Evolutionary conservation across 2,329 filamentous ascomycete species (phyloP), one percentile per base, ranked within the genome.

Genomic region (Curvularia sp.): DNA sequence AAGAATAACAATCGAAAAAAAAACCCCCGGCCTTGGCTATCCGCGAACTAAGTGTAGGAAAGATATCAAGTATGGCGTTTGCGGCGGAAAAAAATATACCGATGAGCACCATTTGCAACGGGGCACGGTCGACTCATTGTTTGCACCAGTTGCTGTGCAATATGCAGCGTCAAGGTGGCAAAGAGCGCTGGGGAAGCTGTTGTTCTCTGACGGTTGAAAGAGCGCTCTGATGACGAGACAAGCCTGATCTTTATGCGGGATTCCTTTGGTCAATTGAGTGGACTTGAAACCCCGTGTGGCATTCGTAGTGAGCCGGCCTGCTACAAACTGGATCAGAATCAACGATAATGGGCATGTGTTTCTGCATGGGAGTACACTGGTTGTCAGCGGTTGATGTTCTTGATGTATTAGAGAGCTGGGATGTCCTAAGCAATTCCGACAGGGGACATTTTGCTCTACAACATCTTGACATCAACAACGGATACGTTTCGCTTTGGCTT

Each of bases 51-150:
- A n/a, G n/a, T n/a, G n/a, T n/a, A n/a, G n/a, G n/a, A n/a, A 19
- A 54, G 3, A 54, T 9, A 2, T 54, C 25, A 5, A 54, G 42
- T 43, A 54, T 49, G 1, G 49, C 43, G 34, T 54, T 54, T 23
- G 23, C 51, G 5, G 23, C 34, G 3, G n/a, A n/a, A n/a, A n/a
- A 54, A 54, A 27, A 49, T 23, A 9, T 54, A 43, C 13, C 39
- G n/a, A 19, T 49, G 52, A 8, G 52, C 10, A 13, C 34, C 27
- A 2, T 42, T 38, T 21, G 43, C 19, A 2, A 15, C 2, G 18
- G 30, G 13, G 27, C 49, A 43, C 1, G 49, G 34, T 43, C 43
- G 49, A 2, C n/a, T 15, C 6, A 54, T 1, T 1, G 25, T 39
- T 3, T 27, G 2, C 1, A 39, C 38, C 5, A 55, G 13, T 15